Base-by-base conservation (phyloP, 768 basidiomycete genomes). In the Leucosporidium creatinivorum region DNA sequence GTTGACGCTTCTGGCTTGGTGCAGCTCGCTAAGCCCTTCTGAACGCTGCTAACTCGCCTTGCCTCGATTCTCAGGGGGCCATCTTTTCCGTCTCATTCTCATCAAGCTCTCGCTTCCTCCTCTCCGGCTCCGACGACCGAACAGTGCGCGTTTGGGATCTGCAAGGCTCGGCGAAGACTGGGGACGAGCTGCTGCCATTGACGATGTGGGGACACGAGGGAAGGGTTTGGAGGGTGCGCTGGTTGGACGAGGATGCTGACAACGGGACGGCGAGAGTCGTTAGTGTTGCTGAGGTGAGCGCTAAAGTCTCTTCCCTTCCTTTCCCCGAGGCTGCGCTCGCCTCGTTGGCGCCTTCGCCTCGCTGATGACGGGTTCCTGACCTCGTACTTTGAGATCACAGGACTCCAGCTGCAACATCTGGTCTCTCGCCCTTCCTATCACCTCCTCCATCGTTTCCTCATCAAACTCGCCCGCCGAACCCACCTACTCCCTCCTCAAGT, bases 141-240 rank as follows among this genome's bases (percentile, higher is more conserved):
- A 30, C 52, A 4, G 52, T 54, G 13, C 30, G 25, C 52, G 30
- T 54, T 26, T 54, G 52, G 52, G 30, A 54, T 21, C 52, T 54
- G 17, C 26, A 28, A 21, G 52, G 8, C 39, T 44, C 39, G 39
- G 39, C 10, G 39, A 44, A 2, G 39, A 33, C n/a, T 33, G 33
- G 33, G 5, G 33, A 44, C 10, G 39, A 44, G 39, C 39, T 13
- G 39, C 39, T 44, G 39, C 8, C 8, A 44, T 44, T 25, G 26
- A 54, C 13, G 52, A 54, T 54, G 52, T 54, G 52, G 52, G 52
- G 52, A 13, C 52, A 54, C 19, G 52, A 54, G 28, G 52, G 52
- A 13, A 25, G 52, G 6, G 30, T 54, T 19, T 54, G 52, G 52
- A 25, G 52, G 26, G 52, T 54, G 8, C 28, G 52, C 1, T 54